phyloP scores from a whole-genome alignment of 148 eudicot genomes.

The Rhododendron simsii region DNA sequence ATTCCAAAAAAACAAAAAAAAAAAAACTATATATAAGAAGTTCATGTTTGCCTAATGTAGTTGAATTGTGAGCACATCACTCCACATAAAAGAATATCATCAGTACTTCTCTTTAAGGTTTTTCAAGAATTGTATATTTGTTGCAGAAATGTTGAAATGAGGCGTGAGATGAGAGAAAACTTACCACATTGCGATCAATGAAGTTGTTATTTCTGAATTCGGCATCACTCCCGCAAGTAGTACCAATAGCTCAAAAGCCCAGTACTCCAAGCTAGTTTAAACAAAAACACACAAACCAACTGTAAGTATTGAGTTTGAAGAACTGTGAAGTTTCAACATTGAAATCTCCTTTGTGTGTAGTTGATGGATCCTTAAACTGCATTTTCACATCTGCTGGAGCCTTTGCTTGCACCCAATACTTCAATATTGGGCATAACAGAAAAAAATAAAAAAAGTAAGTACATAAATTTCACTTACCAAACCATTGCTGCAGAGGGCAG shows the following conservation, averaged over 20 bases:
- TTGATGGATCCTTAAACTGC: background rate
- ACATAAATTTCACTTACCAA: constrained; percentile 39
- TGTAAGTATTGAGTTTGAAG: background rate
- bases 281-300: background rate
- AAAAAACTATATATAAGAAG: background rate
- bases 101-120: background rate
- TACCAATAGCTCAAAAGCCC: constrained; percentile 90
- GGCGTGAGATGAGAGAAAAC: background rate
- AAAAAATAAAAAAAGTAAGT: background rate
- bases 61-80: background rate
- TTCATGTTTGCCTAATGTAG: background rate
- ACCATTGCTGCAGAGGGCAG: constrained; percentile 89
- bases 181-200: constrained; percentile 87
- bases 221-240: constrained; percentile 78
- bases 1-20: background rate
- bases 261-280: constrained; percentile 62
- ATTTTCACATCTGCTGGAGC: background rate
- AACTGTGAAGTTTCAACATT: background rate
- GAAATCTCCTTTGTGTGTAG: background rate
- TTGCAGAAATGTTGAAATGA: background rate
- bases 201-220: constrained; percentile 64
- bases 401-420: background rate
- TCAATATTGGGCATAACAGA: background rate
- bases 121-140: background rate
- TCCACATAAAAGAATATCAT: background rate